A percentile compares a stretch with the other conserved stretches of the same genome.
Conservation (phyloP, 139 green algal species). For the Cymbomonas tetramitiformis region DNA sequence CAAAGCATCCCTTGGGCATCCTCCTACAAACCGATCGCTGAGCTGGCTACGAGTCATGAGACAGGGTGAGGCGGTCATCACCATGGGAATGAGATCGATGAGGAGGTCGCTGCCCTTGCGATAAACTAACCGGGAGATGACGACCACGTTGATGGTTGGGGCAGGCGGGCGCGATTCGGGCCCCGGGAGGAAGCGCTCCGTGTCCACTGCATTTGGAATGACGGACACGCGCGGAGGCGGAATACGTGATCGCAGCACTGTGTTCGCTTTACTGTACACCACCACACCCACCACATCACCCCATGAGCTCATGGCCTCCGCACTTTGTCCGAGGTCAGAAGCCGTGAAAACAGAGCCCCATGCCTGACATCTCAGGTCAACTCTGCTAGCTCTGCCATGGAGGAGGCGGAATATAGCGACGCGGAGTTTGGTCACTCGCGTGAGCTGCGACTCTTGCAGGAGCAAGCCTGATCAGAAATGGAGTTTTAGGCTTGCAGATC, state of each 20-base stretch:
- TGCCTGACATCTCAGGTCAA: too few relatives aligned
- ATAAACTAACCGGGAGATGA: slow-evolving; percentile 77
- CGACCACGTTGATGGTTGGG: slow-evolving; percentile 45
- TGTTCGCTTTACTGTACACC: slow-evolving; percentile 99
- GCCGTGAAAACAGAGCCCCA: too few relatives aligned
- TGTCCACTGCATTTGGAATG: slow-evolving; percentile 88
- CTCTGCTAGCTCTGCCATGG: too few relatives aligned
- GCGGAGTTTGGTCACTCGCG: too few relatives aligned
- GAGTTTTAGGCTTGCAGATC: too few relatives aligned
- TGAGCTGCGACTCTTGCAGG: too few relatives aligned
- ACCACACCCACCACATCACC: too few relatives aligned
- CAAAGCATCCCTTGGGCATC: too few relatives aligned
- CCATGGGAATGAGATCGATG: slow-evolving; percentile 59
- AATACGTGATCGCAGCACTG: slow-evolving; percentile 71
- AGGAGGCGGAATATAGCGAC: too few relatives aligned
- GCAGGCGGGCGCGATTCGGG: not conserved
- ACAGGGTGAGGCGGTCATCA: slow-evolving; percentile 45
- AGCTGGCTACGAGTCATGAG: slow-evolving; percentile 42
- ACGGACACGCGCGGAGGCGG: slow-evolving; percentile 70
- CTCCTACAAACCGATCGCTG: not conserved
- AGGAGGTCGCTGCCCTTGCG: slow-evolving; percentile 88
- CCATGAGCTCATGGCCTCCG: too few relatives aligned
- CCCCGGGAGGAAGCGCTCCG: slow-evolving; percentile 51
- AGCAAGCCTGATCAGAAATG: too few relatives aligned
- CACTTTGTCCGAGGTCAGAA: too few relatives aligned